Conservation (phyloP, 2,329 filamentous ascomycete species). For the Neofusicoccum parvum region DNA sequence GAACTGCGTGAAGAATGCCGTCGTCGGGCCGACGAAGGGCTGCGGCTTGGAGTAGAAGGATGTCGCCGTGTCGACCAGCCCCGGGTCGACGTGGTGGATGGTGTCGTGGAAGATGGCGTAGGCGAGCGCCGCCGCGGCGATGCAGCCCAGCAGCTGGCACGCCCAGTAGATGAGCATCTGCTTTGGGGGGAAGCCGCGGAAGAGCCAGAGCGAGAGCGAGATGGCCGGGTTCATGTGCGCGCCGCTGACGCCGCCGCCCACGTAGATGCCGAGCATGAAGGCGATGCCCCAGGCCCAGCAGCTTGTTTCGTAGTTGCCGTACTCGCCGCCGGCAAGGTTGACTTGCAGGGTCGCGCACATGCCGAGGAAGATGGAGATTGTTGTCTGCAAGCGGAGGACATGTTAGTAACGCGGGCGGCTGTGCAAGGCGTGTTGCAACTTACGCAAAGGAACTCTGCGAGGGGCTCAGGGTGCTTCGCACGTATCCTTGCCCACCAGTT, state of each 20-base stretch:
- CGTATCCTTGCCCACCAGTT: constrained; percentile 18
- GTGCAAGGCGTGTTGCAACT: neutral
- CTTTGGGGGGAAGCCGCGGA: constrained; percentile 39
- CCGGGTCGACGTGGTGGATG: constrained; percentile 29
- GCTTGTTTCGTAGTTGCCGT: constrained; percentile 13
- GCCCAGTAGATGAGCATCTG: constrained; percentile 32
- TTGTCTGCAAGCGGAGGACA: neutral
- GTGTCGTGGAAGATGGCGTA: constrained; percentile 42
- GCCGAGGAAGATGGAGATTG: constrained; percentile 15
- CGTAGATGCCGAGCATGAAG: constrained; percentile 54
- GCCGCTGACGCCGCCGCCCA: constrained; percentile 51
- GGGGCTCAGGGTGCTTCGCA: constrained; percentile 19
- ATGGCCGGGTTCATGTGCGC: constrained; percentile 53
- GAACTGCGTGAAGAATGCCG: constrained; percentile 44
- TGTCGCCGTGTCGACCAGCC: constrained; percentile 27
- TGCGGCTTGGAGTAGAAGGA: constrained; percentile 36
- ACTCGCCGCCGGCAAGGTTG: constrained; percentile 1
- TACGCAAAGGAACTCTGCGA: constrained; percentile 17
- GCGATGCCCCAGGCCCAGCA: constrained; percentile 54
- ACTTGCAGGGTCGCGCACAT: constrained; percentile 14
- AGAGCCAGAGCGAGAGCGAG: constrained; percentile 40
- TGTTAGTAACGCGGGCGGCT: neutral
- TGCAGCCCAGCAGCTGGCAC: constrained; percentile 39
- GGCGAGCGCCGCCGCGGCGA: constrained; percentile 37
- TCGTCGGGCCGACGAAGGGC: constrained; percentile 29